These are phyloP conservation scores for Filosporella fistucella DNA, from an alignment of 495 filamentous ascomycete species.

Conservation along the genomic window DNA sequence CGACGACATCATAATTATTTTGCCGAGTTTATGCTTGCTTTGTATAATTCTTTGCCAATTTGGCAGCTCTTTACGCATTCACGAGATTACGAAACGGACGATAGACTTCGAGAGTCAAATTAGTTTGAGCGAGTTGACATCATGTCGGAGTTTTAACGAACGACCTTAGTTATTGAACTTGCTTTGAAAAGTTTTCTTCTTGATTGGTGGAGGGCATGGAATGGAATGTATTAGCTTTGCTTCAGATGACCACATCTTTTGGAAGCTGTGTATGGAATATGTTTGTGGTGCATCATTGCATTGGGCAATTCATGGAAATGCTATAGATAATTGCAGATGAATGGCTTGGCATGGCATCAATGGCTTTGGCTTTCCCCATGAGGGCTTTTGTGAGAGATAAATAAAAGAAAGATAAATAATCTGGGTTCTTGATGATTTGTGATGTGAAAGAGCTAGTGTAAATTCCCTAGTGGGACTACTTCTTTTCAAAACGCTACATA, in stretches of 20 bases:
- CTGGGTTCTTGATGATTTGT: background rate
- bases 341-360: background rate
- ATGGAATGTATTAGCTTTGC: background rate
- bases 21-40: conserved; percentile 6
- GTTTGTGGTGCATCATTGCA: background rate
- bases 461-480: too few species aligned
- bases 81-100: conserved; percentile 20
- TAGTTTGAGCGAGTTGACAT: conserved; percentile 7
- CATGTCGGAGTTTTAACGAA: conserved; percentile 11
- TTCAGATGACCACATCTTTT: conserved; percentile 7
- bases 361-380: too few species aligned
- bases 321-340: background rate
- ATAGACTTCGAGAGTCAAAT: conserved; percentile 4
- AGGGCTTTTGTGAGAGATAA: background rate
- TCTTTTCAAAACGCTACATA: too few species aligned
- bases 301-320: background rate
- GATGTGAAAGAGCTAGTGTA: background rate
- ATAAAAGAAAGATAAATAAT: background rate
- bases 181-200: background rate
- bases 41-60: too few species aligned
- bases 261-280: conserved; percentile 16
- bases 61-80: conserved; percentile 24
- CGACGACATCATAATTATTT: conserved; percentile 2
- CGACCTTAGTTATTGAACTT: background rate
- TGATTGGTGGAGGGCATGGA: background rate